phyloP scores from a whole-genome alignment of 2,329 filamentous ascomycete genomes.

The Elsinoe arachidis region DNA sequence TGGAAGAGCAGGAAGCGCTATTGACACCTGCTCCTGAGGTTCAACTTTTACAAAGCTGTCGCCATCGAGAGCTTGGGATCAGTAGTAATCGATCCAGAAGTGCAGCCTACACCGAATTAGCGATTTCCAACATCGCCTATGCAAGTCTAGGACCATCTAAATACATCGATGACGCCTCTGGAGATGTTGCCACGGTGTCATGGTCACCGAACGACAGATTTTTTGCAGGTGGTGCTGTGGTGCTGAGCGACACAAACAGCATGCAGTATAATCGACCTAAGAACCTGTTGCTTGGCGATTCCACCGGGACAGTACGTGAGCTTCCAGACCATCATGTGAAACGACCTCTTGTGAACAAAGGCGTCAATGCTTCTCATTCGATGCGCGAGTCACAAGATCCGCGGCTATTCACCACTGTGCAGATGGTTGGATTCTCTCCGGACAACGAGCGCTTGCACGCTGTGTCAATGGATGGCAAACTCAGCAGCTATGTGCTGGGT shows the following conservation, averaged over 20 bases:
- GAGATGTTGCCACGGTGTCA: constrained; percentile 47
- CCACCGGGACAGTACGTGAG: constrained; percentile 39
- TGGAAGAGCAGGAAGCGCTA: too few relatives aligned
- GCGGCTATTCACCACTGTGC: constrained; percentile 49
- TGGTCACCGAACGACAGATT: constrained; percentile 47
- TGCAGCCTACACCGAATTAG: constrained; percentile 18
- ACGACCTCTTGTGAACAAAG: constrained; percentile 31
- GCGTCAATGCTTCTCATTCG: constrained; percentile 36
- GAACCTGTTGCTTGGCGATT: constrained; percentile 48
- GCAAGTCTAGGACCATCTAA: constrained; percentile 36
- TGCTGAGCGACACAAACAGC: constrained; percentile 46
- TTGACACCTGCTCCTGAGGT: not conserved
- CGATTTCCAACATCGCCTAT: constrained; percentile 23
- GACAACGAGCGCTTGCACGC: constrained; percentile 40
- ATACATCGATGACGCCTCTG: constrained; percentile 49
- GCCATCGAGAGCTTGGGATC: not conserved
- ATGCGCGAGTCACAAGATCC: constrained; percentile 43
- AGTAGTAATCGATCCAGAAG: not conserved
- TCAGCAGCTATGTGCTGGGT: constrained; percentile 12
- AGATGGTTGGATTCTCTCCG: constrained; percentile 44
- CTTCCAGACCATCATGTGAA: constrained; percentile 44
- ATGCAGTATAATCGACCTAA: constrained; percentile 53
- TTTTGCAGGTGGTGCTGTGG: constrained; percentile 51
- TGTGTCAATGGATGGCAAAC: constrained; percentile 13
- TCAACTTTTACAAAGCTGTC: not conserved